phyloP scores from a whole-genome alignment of 2,329 filamentous ascomycete species.

The Fusarium devonianum region DNA sequence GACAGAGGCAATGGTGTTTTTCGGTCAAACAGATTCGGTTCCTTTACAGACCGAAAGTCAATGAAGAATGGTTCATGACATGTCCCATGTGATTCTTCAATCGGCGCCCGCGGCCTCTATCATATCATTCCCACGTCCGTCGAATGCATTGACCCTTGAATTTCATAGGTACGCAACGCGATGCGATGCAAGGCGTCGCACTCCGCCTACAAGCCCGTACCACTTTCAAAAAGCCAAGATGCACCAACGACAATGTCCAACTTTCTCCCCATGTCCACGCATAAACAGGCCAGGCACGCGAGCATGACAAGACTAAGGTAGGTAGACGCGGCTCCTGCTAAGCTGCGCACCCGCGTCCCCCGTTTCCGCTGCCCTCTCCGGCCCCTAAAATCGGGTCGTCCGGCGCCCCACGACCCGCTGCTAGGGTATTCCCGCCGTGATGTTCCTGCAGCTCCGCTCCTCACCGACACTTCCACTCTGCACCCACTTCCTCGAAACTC shows the following conservation, averaged over 20 bases:
- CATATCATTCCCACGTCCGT: neutral
- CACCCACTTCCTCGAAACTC: neutral
- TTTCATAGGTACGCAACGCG: neutral
- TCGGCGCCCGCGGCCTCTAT: slow-evolving; percentile 1
- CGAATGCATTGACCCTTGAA: neutral
- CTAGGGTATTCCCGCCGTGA: slow-evolving; percentile 35
- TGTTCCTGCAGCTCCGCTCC: slow-evolving; percentile 39
- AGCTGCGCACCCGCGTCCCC: slow-evolving; percentile 27
- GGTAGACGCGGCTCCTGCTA: too few species aligned
- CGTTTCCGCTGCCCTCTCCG: slow-evolving; percentile 29
- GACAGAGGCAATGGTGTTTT: slow-evolving; percentile 3
- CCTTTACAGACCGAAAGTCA: neutral
- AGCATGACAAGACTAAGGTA: too few species aligned
- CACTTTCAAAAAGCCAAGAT: neutral
- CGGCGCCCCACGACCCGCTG: slow-evolving; percentile 21
- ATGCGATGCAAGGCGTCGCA: neutral
- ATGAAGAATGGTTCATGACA: slow-evolving; percentile 7
- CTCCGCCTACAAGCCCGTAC: neutral
- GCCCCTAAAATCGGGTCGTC: slow-evolving; percentile 31
- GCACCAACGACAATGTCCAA: neutral
- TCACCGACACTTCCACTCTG: slow-evolving; percentile 38
- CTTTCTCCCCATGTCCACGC: slow-evolving; percentile 5
- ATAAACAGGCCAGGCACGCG: neutral
- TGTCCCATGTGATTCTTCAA: slow-evolving; percentile 1
- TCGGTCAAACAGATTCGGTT: neutral